Evolutionary conservation across 1,284 basidiomycete genomes (phyloP).

Genomic region (Cutaneotrichosporon arboriforme): DNA sequence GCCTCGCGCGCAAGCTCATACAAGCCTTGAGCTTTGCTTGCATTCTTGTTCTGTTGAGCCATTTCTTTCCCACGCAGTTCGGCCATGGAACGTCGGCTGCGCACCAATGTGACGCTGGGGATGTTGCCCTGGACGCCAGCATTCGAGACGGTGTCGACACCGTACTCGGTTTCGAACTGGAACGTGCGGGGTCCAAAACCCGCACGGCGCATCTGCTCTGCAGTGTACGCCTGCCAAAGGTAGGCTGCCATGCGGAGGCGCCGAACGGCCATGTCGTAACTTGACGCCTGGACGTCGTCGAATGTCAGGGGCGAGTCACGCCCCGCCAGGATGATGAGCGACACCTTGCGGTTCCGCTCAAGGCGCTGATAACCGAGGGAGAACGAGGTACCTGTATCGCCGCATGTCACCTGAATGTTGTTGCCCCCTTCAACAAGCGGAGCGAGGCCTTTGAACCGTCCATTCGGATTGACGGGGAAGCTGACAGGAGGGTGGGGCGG

Average conservation of each 20-base stretch:
- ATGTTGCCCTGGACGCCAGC: neutral
- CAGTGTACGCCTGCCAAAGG: conserved; percentile 11
- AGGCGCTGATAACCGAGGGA: conserved; percentile 3
- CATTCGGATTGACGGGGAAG: conserved; percentile 7
- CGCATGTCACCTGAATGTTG: neutral
- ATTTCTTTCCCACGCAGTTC: conserved; percentile 3
- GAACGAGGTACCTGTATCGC: neutral
- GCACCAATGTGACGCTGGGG: conserved; percentile 6
- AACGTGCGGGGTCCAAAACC: conserved; percentile 10
- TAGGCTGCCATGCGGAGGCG: conserved; percentile 12
- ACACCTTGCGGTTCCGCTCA: neutral
- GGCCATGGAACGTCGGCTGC: neutral
- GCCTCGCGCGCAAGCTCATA: conserved; percentile 3
- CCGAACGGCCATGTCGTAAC: conserved; percentile 2
- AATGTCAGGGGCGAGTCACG: conserved; percentile 6
- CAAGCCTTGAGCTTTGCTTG: neutral
- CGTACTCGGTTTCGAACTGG: conserved; percentile 7
- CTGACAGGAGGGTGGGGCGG: neutral
- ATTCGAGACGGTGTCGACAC: conserved; percentile 1
- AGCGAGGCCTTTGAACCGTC: conserved; percentile 9
- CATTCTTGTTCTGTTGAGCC: conserved; percentile 8
- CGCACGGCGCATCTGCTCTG: conserved; percentile 8
- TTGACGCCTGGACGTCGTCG: conserved; percentile 7
- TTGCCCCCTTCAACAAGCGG: conserved; percentile 6
- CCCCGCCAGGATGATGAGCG: conserved; percentile 6